Evolutionary conservation across 1,284 basidiomycete species (phyloP), one percentile per base, ranked within the genome.

Genomic region (Apiotrichum porosum): DNA sequence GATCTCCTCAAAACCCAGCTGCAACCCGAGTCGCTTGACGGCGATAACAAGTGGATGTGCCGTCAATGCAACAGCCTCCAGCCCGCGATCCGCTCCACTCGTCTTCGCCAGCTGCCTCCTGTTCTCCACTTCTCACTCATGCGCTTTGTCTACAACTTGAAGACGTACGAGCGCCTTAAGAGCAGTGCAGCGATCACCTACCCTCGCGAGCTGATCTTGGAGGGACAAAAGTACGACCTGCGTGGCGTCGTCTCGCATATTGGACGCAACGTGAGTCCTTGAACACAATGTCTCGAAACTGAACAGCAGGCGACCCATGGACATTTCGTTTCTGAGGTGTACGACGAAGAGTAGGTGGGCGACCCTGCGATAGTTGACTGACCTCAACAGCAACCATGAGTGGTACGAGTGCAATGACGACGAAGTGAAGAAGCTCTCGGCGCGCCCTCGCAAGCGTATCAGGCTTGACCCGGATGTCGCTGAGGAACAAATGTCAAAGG

Each of bases 391-490:
- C 37, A 77, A 78, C 37, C 71, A 79, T 32, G 77, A 82, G n/a
- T 95, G 91, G 91, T 91, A 84, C 65, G 81, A 84, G 53, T 94
- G 88, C 69, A 88, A 92, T 58, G 91, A 95, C 63, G 90, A 93
- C 62, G 43, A 55, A 24, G 52, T 69, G 36, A 37, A 45, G 33
- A 62, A 41, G 49, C 47, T 37, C 49, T 47, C 40, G 26, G 59
- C 49, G 6, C 47, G 37, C 1, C 34, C 42, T 13, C 49, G 45
- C 48, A 64, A 60, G 50, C 63, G 54, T 39, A 31, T 35, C 17
- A 60, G 44, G 38, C 54, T 55, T 4, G 52, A 51, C 30, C 21
- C 52, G 30, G 41, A 48, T 2, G 19, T 38, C 19, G 52, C 24
- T 48, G 58, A 42, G 52, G 57, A 41, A 52, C 61, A 38, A 66